phyloP scores from a whole-genome alignment of 495 filamentous ascomycete genomes.

The Tuber aestivum region DNA sequence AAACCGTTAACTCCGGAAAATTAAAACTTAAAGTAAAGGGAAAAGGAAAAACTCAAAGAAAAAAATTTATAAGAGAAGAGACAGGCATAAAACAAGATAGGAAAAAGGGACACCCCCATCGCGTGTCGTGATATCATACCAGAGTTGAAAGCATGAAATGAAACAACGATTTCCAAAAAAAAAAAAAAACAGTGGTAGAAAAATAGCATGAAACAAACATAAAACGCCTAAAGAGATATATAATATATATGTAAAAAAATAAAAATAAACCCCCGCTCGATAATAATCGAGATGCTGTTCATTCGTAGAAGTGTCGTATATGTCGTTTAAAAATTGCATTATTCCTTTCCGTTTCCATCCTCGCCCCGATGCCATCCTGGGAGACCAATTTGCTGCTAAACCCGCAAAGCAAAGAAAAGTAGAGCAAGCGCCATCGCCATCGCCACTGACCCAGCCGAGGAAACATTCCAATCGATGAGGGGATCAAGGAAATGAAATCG shows the following conservation, averaged over 20 bases:
- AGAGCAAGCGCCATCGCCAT: not conserved
- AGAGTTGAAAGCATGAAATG: not conserved
- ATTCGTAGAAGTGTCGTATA: slow-evolving; percentile 9
- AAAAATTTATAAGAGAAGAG: not conserved
- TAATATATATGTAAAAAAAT: not conserved
- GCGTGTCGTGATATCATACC: not conserved
- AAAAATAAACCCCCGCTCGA: not conserved
- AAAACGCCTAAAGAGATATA: slow-evolving; percentile 4
- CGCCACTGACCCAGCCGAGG: not conserved
- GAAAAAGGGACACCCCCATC: not conserved
- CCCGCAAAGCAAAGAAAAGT: not conserved
- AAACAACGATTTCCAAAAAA: not conserved
- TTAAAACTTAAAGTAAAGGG: not conserved
- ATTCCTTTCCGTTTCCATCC: not conserved
- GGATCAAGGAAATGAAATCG: slow-evolving; percentile 18
- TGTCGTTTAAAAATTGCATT: slow-evolving; percentile 20
- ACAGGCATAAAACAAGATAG: not conserved
- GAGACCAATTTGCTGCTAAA: not conserved
- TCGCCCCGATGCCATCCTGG: not conserved
- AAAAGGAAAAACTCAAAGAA: not conserved
- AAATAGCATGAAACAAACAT: not conserved
- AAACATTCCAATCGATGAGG: not conserved
- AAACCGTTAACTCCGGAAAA: slow-evolving; percentile 3
- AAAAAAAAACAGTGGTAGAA: not conserved
- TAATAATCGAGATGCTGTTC: slow-evolving; percentile 1